A percentile compares a stretch with the other conserved stretches of the same genome.
Conservation (phyloP, 805 yeast species). For the Tetrapisispora arboricola region DNA sequence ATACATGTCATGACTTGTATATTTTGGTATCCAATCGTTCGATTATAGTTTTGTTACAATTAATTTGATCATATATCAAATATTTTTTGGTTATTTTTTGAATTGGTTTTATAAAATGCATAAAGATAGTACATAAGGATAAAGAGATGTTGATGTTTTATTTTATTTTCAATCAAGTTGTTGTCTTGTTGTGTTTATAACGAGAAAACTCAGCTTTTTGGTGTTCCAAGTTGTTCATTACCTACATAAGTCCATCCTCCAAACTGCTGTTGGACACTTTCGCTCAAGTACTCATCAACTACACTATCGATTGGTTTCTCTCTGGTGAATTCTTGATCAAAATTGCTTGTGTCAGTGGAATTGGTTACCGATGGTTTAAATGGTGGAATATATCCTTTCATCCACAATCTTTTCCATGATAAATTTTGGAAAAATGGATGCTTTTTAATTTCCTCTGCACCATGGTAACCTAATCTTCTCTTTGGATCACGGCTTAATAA, state of each 20-base stretch:
- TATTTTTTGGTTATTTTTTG: too few species aligned
- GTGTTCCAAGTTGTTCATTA: conserved; percentile 34
- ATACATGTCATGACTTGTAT: too few species aligned
- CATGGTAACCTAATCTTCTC: conserved; percentile 61
- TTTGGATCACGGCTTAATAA: conserved; percentile 76
- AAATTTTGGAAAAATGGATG: conserved; percentile 81
- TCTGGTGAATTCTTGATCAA: conserved; percentile 80
- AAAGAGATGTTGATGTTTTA: too few species aligned
- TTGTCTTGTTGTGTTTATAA: too few species aligned
- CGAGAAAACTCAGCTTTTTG: too few species aligned
- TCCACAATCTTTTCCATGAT: conserved; percentile 73
- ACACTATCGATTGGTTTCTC: conserved; percentile 92
- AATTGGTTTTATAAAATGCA: too few species aligned
- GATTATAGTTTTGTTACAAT: too few species aligned
- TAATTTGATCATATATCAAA: too few species aligned
- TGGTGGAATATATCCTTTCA: conserved; percentile 86
- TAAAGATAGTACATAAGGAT: too few species aligned
- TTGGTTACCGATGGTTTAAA: conserved; percentile 82
- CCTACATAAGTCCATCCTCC: conserved; percentile 98
- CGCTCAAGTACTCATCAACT: conserved; percentile 81
- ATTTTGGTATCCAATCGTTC: too few species aligned
- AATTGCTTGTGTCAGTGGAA: conserved; percentile 80
- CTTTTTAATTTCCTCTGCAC: conserved; percentile 69
- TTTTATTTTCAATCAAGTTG: too few species aligned
- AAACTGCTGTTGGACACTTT: conserved; percentile 87